phyloP scores from a whole-genome alignment of 768 basidiomycete genomes.

The Boletus fagicola region DNA sequence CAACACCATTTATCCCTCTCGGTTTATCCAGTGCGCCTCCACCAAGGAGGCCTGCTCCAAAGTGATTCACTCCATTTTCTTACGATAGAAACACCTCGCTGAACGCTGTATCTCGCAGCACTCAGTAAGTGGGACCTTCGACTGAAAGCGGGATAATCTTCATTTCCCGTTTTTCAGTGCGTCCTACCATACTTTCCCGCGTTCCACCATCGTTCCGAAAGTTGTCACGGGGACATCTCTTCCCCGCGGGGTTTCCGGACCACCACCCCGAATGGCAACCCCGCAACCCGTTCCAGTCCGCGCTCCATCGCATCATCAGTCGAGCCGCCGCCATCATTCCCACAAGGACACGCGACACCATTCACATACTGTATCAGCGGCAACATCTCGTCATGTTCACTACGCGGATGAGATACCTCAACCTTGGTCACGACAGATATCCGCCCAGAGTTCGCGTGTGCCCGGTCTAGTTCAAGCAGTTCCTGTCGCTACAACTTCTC shows the following conservation, averaged over 20 bases:
- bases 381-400: slow-evolving; percentile 26
- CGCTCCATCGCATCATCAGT: slow-evolving; percentile 7
- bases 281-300: slow-evolving; percentile 2
- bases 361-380: slow-evolving; percentile 15
- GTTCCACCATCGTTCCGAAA: slow-evolving; percentile 12
- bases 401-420: slow-evolving; percentile 18
- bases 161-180: slow-evolving; percentile 15
- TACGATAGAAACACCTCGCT: slow-evolving; percentile 3
- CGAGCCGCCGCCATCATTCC: not conserved
- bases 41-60: slow-evolving; percentile 17
- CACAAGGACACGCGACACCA: slow-evolving; percentile 1
- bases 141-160: slow-evolving; percentile 11
- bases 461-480: not conserved
- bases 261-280: slow-evolving; percentile 3
- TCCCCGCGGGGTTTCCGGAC: not conserved
- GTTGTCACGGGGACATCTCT: not conserved
- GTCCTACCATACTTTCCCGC: slow-evolving; percentile 31
- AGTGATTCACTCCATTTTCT: slow-evolving; percentile 16
- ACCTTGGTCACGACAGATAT: slow-evolving; percentile 10
- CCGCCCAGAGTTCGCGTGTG: slow-evolving; percentile 5
- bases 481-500: slow-evolving; percentile 5
- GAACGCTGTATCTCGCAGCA: slow-evolving; percentile 11
- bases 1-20: slow-evolving; percentile 18
- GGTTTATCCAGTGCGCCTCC: slow-evolving; percentile 20
- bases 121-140: slow-evolving; percentile 25